Evolutionary conservation across 768 basidiomycete genomes (phyloP), one percentile per base, ranked within the genome.

Genomic region (Lanmaoa rubissima): DNA sequence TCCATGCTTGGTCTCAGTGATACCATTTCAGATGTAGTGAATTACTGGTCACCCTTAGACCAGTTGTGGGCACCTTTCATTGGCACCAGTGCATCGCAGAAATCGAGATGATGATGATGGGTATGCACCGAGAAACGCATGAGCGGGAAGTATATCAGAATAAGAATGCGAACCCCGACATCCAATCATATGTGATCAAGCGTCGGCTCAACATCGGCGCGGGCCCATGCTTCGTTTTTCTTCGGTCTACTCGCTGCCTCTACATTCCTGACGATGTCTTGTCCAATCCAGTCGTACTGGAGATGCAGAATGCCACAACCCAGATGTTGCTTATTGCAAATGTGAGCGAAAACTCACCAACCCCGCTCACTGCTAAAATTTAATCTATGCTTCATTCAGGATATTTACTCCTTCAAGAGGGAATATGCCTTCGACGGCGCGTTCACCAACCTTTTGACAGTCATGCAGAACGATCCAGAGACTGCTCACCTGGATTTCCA

Each of bases 381-480:
- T 31, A 9, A 9, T 35, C 43, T 31, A 17, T n/a, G 35, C 21
- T 45, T 21, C 3, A 10, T 44, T 14, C 39, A 65, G 62, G 59
- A 58, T 8, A 51, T 65, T 19, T 49, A 59, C 34, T 62, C 63
- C 11, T 64, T 59, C 43, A 64, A 64, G 47, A 62, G 62, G 41
- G 63, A 64, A 35, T 26, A 31, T 13, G 48, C 21, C 13, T 35
- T 56, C 16, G 61, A 59, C 24, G 52, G 57, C 5, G 54, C 42
- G 1, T 19, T 50, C 26, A 52, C 42, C 43, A 64, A 62, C 14
- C 43, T 64, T 19, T 43, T 64, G 21, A 58, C 48, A 12, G 50
- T 54, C 14, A 59, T 64, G 0, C 34, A 51, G 16, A 54, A 57
- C 19, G 53, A 53, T 32, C 61, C 57, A 1, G 44, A 40, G 24